Conservation (phyloP, 495 filamentous ascomycete species). For the Annulohypoxylon nitens region DNA sequence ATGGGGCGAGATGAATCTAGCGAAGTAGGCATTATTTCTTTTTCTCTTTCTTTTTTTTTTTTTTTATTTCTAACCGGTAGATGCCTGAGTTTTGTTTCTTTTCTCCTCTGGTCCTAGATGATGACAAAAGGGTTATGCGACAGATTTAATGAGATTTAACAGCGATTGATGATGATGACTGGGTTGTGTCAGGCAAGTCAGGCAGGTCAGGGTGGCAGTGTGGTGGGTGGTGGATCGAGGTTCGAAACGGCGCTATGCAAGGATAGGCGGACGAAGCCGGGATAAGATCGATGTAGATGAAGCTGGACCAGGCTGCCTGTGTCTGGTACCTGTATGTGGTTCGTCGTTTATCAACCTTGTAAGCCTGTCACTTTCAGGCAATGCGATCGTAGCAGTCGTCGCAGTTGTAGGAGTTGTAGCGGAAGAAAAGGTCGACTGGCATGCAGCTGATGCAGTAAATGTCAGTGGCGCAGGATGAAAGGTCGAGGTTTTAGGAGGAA, state of each 20-base stretch:
- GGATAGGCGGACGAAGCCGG: slow-evolving; percentile 42
- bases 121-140: slow-evolving; percentile 23
- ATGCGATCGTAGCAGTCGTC: slow-evolving; percentile 12
- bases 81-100: slow-evolving; percentile 18
- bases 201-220: slow-evolving; percentile 26
- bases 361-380: neutral
- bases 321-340: neutral
- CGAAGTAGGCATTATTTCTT: slow-evolving; percentile 68
- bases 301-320: slow-evolving; percentile 1
- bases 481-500: neutral
- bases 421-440: slow-evolving; percentile 6
- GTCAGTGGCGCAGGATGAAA: slow-evolving; percentile 12
- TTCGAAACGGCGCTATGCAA: slow-evolving; percentile 46
- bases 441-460: neutral
- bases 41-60: slow-evolving; percentile 27
- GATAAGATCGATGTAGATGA: slow-evolving; percentile 36
- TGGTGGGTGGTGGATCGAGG: slow-evolving; percentile 39
- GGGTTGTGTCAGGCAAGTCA: slow-evolving; percentile 4
- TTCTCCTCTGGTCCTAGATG: neutral
- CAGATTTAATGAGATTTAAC: slow-evolving; percentile 42
- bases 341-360: neutral
- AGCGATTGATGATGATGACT: slow-evolving; percentile 18
- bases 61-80: slow-evolving; percentile 15
- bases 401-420: neutral
- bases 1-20: slow-evolving; percentile 81